Conservation (phyloP, 2,329 filamentous ascomycete species). For the Alternaria postmessia region DNA sequence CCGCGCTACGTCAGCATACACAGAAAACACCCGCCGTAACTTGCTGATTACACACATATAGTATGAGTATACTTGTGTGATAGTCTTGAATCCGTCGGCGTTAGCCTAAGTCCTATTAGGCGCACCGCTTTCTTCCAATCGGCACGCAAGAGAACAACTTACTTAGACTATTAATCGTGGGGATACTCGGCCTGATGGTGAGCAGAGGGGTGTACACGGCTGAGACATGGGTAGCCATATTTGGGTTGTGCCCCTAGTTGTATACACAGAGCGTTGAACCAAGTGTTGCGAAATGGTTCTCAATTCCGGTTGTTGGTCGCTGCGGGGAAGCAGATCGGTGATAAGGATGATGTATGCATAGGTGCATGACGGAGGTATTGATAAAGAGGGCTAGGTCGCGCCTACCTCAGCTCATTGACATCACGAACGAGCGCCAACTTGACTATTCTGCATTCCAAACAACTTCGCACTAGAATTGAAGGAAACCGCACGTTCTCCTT, state of each 20-base stretch:
- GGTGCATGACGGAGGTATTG: background rate
- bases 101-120: background rate
- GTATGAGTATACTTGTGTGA: background rate
- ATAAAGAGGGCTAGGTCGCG: constrained; percentile 3
- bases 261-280: background rate
- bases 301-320: background rate
- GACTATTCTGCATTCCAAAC: background rate
- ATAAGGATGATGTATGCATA: constrained; percentile 4
- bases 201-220: background rate
- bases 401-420: constrained; percentile 8
- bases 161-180: background rate
- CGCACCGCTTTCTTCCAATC: background rate
- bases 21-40: background rate
- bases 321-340: background rate
- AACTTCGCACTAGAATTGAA: background rate
- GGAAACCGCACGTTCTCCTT: background rate
- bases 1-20: background rate
- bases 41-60: background rate
- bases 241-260: background rate
- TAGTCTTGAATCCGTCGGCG: background rate
- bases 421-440: background rate
- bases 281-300: background rate
- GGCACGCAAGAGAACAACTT: background rate
- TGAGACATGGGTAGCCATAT: too few relatives aligned
- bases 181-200: background rate